phyloP scores from a whole-genome alignment of 2,329 filamentous ascomycete species.

The Pseudocercospora vitis region DNA sequence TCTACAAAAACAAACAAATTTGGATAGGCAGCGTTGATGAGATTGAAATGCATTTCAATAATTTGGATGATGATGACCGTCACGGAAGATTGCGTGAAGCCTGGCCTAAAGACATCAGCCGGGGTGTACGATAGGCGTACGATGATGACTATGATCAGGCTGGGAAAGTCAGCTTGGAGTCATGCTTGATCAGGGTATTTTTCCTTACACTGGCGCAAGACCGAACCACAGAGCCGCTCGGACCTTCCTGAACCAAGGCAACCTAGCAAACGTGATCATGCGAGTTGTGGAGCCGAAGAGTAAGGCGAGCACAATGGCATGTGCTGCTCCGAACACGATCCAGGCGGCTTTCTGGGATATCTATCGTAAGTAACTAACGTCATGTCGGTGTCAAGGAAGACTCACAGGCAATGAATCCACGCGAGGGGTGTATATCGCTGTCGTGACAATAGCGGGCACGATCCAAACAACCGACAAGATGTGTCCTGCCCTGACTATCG shows the following conservation, averaged over 20 bases:
- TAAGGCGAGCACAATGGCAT: background rate
- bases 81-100: background rate
- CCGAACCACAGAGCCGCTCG: constrained; percentile 8
- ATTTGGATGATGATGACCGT: background rate
- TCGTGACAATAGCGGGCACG: constrained; percentile 2
- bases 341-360: background rate
- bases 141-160: constrained; percentile 1
- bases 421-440: background rate
- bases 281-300: constrained; percentile 8
- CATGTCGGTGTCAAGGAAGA: background rate
- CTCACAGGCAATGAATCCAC: background rate
- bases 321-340: constrained; percentile 4
- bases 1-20: constrained; percentile 9
- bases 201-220: background rate
- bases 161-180: background rate
- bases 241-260: constrained; percentile 5
- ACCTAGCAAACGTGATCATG: background rate
- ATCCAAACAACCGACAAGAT: background rate
- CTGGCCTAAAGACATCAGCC: background rate
- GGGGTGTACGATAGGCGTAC: background rate
- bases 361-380: too few relatives aligned
- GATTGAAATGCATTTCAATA: constrained; percentile 10
- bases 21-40: constrained; percentile 11
- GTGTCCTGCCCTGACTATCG: background rate
- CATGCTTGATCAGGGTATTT: background rate